These are phyloP conservation scores for Penicillium flavigenum DNA, from an alignment of 495 filamentous ascomycete species.

Conservation along the genomic window DNA sequence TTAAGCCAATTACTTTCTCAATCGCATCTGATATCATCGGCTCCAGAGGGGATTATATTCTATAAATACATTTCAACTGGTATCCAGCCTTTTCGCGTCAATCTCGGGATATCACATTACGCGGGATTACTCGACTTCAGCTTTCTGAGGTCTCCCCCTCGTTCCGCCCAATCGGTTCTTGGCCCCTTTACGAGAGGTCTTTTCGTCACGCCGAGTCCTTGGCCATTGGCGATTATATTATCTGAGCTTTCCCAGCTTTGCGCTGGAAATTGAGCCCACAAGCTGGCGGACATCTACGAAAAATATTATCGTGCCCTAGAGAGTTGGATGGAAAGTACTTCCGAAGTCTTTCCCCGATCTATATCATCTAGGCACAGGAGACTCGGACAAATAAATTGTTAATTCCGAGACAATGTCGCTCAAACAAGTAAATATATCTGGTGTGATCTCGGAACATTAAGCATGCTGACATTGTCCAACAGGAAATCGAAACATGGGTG, in stretches of 20 bases:
- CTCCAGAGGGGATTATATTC: slow-evolving; percentile 9
- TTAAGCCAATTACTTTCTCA: neutral
- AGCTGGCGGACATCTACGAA: neutral
- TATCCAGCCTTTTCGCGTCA: neutral
- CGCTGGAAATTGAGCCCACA: slow-evolving; percentile 1
- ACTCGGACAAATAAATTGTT: neutral
- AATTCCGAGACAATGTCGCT: slow-evolving; percentile 34
- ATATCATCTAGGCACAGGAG: slow-evolving; percentile 1
- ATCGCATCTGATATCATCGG: neutral
- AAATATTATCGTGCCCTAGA: slow-evolving; percentile 5
- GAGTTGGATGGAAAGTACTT: slow-evolving; percentile 7
- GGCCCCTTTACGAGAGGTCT: slow-evolving; percentile 3
- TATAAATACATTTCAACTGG: slow-evolving; percentile 23
- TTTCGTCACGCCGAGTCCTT: slow-evolving; percentile 13
- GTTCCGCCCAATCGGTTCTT: slow-evolving; percentile 1
- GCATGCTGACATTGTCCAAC: slow-evolving; percentile 26
- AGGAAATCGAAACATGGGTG: slow-evolving; percentile 99
- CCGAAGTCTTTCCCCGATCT: slow-evolving; percentile 2
- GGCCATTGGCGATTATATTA: slow-evolving; percentile 17
- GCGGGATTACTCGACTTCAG: neutral
- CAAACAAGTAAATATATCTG: slow-evolving; percentile 37
- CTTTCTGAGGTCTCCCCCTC: neutral
- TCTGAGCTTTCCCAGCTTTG: slow-evolving; percentile 1
- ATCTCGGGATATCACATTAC: neutral
- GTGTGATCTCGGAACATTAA: neutral